Conservation (phyloP, 257 asterid species). For the Solanum dulcamara region DNA sequence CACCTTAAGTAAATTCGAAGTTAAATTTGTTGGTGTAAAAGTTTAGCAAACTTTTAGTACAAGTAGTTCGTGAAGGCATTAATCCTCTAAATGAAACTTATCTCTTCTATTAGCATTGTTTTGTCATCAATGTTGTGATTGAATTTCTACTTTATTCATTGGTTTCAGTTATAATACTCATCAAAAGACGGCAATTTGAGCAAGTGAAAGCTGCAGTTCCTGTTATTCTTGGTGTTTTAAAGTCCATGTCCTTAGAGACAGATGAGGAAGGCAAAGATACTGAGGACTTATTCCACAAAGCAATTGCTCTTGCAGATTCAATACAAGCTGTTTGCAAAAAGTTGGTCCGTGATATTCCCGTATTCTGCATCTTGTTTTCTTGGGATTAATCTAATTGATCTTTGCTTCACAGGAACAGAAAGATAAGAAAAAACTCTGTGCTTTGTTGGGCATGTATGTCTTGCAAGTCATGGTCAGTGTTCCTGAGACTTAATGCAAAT, state of each 20-base stretch:
- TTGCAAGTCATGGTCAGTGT: slow-evolving; percentile 72
- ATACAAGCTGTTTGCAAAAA: slow-evolving; percentile 39
- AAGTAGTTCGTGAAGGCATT: neutral
- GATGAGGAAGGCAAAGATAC: slow-evolving; percentile 39
- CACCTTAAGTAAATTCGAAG: neutral
- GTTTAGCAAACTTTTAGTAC: neutral
- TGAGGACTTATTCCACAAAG: slow-evolving; percentile 35
- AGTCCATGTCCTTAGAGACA: slow-evolving; percentile 19
- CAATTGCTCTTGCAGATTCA: slow-evolving; percentile 54
- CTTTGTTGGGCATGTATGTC: slow-evolving; percentile 69
- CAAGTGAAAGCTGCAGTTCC: slow-evolving; percentile 73
- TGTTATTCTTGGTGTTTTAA: slow-evolving; percentile 49
- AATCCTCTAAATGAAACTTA: neutral
- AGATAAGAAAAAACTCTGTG: slow-evolving; percentile 39
- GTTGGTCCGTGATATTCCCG: slow-evolving; percentile 44
- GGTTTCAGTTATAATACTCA: slow-evolving; percentile 47
- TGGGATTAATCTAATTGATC: slow-evolving; percentile 1
- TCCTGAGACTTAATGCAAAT: slow-evolving; percentile 13
- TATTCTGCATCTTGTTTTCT: neutral
- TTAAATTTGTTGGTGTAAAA: neutral
- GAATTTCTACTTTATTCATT: neutral
- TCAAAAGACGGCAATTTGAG: slow-evolving; percentile 59
- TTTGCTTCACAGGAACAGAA: slow-evolving; percentile 40
- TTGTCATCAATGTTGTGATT: neutral
- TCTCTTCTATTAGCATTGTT: neutral